Evolutionary conservation across 257 asterid genomes (phyloP), one percentile per base, ranked within the genome.

Genomic region (Scutellaria barbata): DNA sequence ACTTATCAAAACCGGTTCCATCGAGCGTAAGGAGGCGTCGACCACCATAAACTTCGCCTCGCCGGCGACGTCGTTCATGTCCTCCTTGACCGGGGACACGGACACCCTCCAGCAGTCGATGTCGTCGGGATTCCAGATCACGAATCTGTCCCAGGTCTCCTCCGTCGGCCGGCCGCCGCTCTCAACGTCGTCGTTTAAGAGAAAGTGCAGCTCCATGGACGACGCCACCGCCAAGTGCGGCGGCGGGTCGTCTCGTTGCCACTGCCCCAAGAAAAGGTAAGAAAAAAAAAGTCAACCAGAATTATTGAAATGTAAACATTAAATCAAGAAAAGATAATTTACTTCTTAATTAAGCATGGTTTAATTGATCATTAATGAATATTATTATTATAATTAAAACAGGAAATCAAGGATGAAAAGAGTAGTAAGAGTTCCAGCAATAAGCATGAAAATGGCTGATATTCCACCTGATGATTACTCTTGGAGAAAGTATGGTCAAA

Each of bases 401-500:
- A 89, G 97, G 78, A 91, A 91, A 84, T 85, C 95, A 25, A 87
- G 83, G 69, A 69, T 85, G 81, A 91, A 91, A 70, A 80, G 88
- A 64, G 90, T 87, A 0, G 86, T 84, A 8, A 80, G 91, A 68
- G 82, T 91, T 5, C 89, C 97, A 30, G 97, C 97, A 0, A 83
- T 91, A 9, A 91, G 96, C 77, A 47, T 81, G 88, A 91, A 91
- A 73, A 84, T 87, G 88, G 94, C 96, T 8, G 97, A 91, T 76
- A 85, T 91, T 76, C 97, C 97, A 41, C 95, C 96, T 5, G 97
- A 91, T 46, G 96, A 91, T 69, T 89, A 66, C 77, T 89, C 97
- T 2, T 91, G 97, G 97, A 91, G 97, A 74, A 91, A 91, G 68
- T 90, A 90, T 37, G 97, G 97, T 73, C 97, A 90, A 76, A 89